These are phyloP conservation scores for Lagenaria siceraria DNA, from an alignment of 306 rosid species.

Conservation along the genomic window DNA sequence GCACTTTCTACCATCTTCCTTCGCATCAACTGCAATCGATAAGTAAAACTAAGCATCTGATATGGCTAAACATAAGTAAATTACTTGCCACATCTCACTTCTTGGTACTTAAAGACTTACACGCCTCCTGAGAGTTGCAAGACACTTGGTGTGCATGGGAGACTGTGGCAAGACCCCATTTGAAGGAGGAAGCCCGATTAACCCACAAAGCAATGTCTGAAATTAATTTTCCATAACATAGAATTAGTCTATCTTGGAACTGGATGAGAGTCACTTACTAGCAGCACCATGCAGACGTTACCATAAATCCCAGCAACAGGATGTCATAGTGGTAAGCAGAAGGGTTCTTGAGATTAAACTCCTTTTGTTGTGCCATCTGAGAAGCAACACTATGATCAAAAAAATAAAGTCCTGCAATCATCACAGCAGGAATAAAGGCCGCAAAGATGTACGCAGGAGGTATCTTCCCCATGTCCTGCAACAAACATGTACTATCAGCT, in stretches of 20 bases:
- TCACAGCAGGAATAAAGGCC: slow-evolving; percentile 65
- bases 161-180: slow-evolving; percentile 94
- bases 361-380: slow-evolving; percentile 81
- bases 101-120: slow-evolving; percentile 15
- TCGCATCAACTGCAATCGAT: slow-evolving; percentile 37
- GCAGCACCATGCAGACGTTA: slow-evolving; percentile 8
- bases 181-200: slow-evolving; percentile 80
- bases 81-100: neutral
- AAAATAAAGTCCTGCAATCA: slow-evolving; percentile 85
- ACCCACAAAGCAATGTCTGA: slow-evolving; percentile 79
- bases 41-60: slow-evolving; percentile 1
- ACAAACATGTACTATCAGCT: slow-evolving; percentile 1
- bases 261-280: neutral
- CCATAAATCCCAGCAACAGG: slow-evolving; percentile 62
- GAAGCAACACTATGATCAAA: slow-evolving; percentile 90
- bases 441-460: slow-evolving; percentile 48
- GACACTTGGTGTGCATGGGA: slow-evolving; percentile 94
- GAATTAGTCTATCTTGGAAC: neutral
- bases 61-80: neutral
- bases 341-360: slow-evolving; percentile 79
- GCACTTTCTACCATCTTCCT: slow-evolving; percentile 73
- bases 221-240: slow-evolving; percentile 10
- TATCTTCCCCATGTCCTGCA: slow-evolving; percentile 75
- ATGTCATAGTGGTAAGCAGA: slow-evolving; percentile 81
- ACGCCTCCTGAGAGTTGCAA: slow-evolving; percentile 67